Evolutionary conservation across 1,284 basidiomycete species (phyloP).

Genomic region (Amylostereum areolatum): DNA sequence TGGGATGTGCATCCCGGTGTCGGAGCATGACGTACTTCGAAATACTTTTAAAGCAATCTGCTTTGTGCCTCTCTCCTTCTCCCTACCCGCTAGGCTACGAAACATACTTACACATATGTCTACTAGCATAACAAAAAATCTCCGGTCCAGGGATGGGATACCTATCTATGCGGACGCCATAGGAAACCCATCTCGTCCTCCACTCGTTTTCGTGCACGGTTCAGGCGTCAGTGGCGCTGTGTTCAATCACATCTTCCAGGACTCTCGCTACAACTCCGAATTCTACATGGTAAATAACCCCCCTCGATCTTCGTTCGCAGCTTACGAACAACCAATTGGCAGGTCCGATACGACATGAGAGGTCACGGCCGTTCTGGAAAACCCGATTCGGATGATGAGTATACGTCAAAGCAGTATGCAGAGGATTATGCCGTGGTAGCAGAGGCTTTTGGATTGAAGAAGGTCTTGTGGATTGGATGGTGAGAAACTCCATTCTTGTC

Average conservation of each 20-base stretch:
- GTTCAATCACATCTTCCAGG: background rate
- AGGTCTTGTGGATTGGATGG: background rate
- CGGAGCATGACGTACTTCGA: no score
- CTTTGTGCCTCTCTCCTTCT: no score
- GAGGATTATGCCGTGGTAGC: background rate
- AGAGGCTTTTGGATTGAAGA: background rate
- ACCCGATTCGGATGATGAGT: background rate
- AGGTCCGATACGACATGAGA: background rate
- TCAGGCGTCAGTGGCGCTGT: background rate
- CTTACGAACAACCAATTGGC: background rate
- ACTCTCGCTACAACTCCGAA: background rate
- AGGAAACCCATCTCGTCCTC: background rate
- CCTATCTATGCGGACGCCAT: background rate
- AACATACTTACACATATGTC: no score
- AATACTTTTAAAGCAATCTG: no score
- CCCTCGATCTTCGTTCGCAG: background rate
- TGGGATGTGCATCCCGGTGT: no score
- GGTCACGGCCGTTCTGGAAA: background rate
- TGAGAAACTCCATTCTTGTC: no score
- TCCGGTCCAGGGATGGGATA: background rate
- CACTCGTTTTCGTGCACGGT: background rate
- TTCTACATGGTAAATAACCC: background rate
- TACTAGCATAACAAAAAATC: background rate
- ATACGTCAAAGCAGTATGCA: background rate
- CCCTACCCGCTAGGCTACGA: no score